A percentile compares a stretch with the other conserved stretches of the same genome.
phyloP scores from a whole-genome alignment of 2,329 filamentous ascomycete species.

The Hypoxylon sp. region DNA sequence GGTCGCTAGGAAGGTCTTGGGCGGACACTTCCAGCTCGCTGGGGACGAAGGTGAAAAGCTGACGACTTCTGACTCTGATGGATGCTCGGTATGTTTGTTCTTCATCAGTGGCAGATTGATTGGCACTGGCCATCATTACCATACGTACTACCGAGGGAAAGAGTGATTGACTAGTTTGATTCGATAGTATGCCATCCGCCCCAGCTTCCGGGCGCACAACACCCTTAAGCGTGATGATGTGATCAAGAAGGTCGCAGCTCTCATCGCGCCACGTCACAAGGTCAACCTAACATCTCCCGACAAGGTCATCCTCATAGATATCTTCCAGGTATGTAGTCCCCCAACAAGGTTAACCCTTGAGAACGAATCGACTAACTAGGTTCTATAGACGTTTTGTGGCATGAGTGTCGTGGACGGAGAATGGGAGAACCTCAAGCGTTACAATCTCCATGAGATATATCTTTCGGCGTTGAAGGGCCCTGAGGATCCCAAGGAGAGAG shows the following conservation, averaged over 20 bases:
- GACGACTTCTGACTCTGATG: constrained; percentile 34
- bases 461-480: constrained; percentile 51
- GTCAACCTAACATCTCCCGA: constrained; percentile 84
- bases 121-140: background rate
- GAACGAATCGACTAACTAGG: constrained; percentile 28
- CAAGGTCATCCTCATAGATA: constrained; percentile 81
- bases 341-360: constrained; percentile 10
- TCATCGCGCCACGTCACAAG: constrained; percentile 75
- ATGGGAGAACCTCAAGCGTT: constrained; percentile 80
- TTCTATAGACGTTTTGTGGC: constrained; percentile 74
- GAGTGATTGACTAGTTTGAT: constrained; percentile 32
- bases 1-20: constrained; percentile 72
- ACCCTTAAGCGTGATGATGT: constrained; percentile 74
- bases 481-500: background rate
- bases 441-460: constrained; percentile 82
- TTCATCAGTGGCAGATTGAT: constrained; percentile 3
- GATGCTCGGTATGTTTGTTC: constrained; percentile 57
- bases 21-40: constrained; percentile 69
- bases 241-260: constrained; percentile 76
- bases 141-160: background rate
- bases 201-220: constrained; percentile 80
- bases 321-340: constrained; percentile 72
- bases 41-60: constrained; percentile 37
- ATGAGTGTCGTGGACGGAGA: constrained; percentile 82
- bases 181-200: constrained; percentile 83